Conservation (phyloP, 768 basidiomycete genomes). For the Tephrocybe sp. region DNA sequence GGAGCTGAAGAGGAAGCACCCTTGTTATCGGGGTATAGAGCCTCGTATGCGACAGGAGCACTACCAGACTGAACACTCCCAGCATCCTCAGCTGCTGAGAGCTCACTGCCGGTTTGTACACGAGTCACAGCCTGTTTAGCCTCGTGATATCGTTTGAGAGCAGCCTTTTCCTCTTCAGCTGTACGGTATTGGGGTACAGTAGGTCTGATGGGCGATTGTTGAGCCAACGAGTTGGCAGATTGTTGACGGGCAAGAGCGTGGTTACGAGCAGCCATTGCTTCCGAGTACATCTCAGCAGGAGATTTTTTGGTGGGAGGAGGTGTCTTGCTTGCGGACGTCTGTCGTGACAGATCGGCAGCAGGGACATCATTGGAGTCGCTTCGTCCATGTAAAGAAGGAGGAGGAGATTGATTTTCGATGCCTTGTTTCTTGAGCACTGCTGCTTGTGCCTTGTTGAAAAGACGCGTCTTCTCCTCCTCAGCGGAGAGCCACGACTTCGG, state of each 20-base stretch:
- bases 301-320: conserved; percentile 4
- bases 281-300: conserved; percentile 19
- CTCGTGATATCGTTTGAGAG: conserved; percentile 62
- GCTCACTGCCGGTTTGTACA: conserved; percentile 37
- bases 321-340: conserved; percentile 14
- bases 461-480: conserved; percentile 71
- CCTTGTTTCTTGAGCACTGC: conserved; percentile 57
- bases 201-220: conserved; percentile 15
- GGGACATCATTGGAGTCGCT: conserved; percentile 20
- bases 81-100: conserved; percentile 19
- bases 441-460: conserved; percentile 67
- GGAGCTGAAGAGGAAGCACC: conserved; percentile 27
- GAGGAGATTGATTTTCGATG: conserved; percentile 21
- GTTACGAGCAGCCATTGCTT: conserved; percentile 30
- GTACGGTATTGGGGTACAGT: conserved; percentile 49
- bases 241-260: conserved; percentile 19
- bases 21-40: conserved; percentile 47
- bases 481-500: conserved; percentile 55
- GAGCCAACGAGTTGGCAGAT: conserved; percentile 3
- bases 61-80: conserved; percentile 16
- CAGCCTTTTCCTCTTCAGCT: conserved; percentile 76
- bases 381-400: conserved; percentile 22
- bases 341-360: conserved; percentile 10
- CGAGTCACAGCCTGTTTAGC: conserved; percentile 70
- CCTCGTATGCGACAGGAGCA: conserved; percentile 60